Evolutionary conservation across 2,329 filamentous ascomycete genomes (phyloP), one percentile per base, ranked within the genome.

Genomic region (Aspergillus sp.): DNA sequence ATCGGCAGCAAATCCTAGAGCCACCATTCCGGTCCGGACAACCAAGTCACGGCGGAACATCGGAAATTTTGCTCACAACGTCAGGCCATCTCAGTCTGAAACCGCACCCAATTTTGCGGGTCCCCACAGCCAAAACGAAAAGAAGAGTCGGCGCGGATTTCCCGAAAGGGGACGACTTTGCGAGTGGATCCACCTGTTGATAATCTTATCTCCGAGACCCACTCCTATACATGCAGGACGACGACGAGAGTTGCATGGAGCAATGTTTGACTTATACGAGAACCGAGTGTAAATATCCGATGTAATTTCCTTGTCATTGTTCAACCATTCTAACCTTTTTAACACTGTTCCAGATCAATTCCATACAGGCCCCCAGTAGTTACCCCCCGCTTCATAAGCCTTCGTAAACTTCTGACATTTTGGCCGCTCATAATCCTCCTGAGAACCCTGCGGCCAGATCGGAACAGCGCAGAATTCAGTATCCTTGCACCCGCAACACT

Each of bases 401-500:
- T 50, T 21, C 21, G 39, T 35, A 50, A 39, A 40, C 35, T 14
- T 50, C 17, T 11, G 33, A 21, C 47, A 50, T 11, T n/a, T 39
- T 12, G 47, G 47, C 15, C 19, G 24, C 21, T 51, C 48, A 43
- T 27, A 82, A 65, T 88, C 85, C 27, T 84, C 77, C 0, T 72
- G 64, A 0, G 72, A 75, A 0, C 86, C 86, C 67, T 80, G 75
- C 0, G 85, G 86, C 85, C 85, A 89, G 65, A 88, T 86, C 2
- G 85, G 84, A n/a, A 87, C 75, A 43, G 84, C 79, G 60, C 85
- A 85, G 3, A 86, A 70, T 68, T 88, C 80, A 45, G 83, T 77
- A 6, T 76, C 74, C 0, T 63, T 68, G 64, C 86, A 89, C 0
- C 77, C 75, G 5, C 76, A 72, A 51, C 84, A 84, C 50, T 80